These are phyloP conservation scores for Solioccasus polychromus DNA, from an alignment of 768 basidiomycete genomes.

Conservation along the genomic window DNA sequence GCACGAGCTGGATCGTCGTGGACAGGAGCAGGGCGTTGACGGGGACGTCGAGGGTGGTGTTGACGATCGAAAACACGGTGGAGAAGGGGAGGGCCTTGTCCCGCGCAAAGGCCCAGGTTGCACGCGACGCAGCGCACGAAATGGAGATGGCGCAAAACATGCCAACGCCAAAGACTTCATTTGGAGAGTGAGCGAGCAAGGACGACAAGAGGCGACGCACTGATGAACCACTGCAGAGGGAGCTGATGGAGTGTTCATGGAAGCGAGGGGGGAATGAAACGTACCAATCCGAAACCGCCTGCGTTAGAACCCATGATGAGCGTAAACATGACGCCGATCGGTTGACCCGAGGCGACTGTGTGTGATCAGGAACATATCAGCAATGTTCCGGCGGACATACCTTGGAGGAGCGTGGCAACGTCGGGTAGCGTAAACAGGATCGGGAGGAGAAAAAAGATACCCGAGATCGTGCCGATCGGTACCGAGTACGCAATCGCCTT, in stretches of 20 bases:
- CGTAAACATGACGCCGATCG: constrained; percentile 60
- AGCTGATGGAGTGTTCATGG: constrained; percentile 14
- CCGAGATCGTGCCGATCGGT: constrained; percentile 49
- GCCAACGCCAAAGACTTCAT: constrained; percentile 48
- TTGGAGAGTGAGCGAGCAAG: not conserved
- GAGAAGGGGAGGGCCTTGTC: constrained; percentile 64
- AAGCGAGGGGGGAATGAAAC: too few species aligned
- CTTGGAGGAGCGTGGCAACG: constrained; percentile 47
- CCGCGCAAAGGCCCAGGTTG: constrained; percentile 70
- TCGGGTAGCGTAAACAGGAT: constrained; percentile 66
- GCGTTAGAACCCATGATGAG: constrained; percentile 58
- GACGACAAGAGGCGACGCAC: too few species aligned
- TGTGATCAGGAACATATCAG: constrained; percentile 3
- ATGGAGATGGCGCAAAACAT: constrained; percentile 67
- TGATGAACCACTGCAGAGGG: constrained; percentile 38
- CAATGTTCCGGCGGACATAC: constrained; percentile 28
- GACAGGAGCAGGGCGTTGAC: constrained; percentile 61
- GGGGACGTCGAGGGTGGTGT: constrained; percentile 45
- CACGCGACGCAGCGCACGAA: constrained; percentile 63
- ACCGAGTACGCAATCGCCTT: constrained; percentile 52
- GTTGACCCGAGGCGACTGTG: constrained; percentile 58
- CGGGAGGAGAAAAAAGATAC: constrained; percentile 56
- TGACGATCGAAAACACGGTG: constrained; percentile 45
- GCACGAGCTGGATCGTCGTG: constrained; percentile 52
- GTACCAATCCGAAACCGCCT: constrained; percentile 64